Percentiles rank a stretch among this genome's conserved stretches.
Conservation (phyloP, 345 rosid species). For the Balakata baccata region DNA sequence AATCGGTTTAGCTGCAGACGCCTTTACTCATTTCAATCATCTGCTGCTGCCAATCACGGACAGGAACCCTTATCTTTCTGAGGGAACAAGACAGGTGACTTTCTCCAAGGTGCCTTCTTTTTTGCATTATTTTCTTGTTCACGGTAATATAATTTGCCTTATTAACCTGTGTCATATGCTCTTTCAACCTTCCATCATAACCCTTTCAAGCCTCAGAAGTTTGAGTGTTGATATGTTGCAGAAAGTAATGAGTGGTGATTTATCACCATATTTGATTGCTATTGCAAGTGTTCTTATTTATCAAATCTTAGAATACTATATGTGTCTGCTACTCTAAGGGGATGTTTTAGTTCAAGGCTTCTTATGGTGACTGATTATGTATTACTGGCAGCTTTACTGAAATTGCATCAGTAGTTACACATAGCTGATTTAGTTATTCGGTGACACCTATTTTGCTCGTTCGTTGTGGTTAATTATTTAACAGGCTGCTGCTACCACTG, state of each 20-base stretch:
- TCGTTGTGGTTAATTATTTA: conserved; percentile 8
- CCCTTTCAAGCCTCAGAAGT: background rate
- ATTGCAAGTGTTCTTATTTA: background rate
- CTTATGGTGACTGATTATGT: background rate
- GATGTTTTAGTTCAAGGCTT: background rate
- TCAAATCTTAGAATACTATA: background rate
- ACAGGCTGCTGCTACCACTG: conserved; percentile 83
- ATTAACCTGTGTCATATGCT: background rate
- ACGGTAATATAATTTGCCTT: background rate
- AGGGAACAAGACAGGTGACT: conserved; percentile 85
- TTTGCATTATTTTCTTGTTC: background rate
- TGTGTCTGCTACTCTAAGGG: background rate
- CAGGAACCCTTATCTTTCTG: conserved; percentile 79
- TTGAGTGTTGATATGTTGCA: background rate
- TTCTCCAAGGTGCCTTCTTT: background rate
- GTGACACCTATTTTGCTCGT: background rate
- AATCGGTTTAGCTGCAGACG: conserved; percentile 48
- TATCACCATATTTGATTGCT: background rate
- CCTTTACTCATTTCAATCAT: conserved; percentile 62
- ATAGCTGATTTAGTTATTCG: background rate
- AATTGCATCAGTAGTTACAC: background rate
- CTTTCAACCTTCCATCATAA: background rate
- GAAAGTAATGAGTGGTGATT: background rate
- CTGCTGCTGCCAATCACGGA: conserved; percentile 79
- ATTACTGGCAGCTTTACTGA: background rate